phyloP scores from a whole-genome alignment of 2,329 filamentous ascomycete species.

The Trichophyton verrucosum region DNA sequence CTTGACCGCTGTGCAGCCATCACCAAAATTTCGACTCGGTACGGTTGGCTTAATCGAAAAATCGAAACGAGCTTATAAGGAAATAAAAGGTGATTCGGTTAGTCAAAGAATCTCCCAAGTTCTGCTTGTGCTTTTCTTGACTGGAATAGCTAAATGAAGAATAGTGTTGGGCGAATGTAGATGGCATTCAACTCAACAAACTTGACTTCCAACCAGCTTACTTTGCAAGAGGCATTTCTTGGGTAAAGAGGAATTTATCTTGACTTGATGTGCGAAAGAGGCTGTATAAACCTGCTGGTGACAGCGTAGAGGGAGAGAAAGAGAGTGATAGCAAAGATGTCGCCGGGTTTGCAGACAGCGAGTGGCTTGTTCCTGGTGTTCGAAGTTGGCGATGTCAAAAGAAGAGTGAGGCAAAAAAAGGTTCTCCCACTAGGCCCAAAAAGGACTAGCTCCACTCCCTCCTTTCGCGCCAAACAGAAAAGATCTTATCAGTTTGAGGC shows the following conservation, averaged over 20 bases:
- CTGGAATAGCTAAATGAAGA: slow-evolving; percentile 7
- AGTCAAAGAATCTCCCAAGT: slow-evolving; percentile 19
- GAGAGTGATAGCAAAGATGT: background rate
- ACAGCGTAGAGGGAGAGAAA: background rate
- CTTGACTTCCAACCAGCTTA: slow-evolving; percentile 18
- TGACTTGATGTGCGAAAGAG: background rate
- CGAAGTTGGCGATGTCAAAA: background rate
- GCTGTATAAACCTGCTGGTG: background rate
- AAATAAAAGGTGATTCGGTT: slow-evolving; percentile 19
- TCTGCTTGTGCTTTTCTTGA: slow-evolving; percentile 1
- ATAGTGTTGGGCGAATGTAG: slow-evolving; percentile 10
- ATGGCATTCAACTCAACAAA: background rate
- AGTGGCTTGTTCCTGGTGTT: background rate
- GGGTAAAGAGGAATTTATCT: background rate
- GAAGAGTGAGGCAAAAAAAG: background rate
- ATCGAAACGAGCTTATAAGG: slow-evolving; percentile 12
- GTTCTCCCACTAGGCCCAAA: background rate
- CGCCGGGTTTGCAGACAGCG: background rate
- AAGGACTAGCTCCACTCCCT: background rate
- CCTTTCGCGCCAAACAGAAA: background rate
- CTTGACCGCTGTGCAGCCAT: slow-evolving; percentile 40
- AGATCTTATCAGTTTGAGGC: background rate
- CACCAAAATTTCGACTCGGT: background rate
- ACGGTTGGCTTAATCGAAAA: background rate
- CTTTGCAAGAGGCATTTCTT: slow-evolving; percentile 6